Evolutionary conservation across 495 filamentous ascomycete genomes (phyloP), one percentile per base, ranked within the genome.

Genomic region (Beverwykella pulmonaria): DNA sequence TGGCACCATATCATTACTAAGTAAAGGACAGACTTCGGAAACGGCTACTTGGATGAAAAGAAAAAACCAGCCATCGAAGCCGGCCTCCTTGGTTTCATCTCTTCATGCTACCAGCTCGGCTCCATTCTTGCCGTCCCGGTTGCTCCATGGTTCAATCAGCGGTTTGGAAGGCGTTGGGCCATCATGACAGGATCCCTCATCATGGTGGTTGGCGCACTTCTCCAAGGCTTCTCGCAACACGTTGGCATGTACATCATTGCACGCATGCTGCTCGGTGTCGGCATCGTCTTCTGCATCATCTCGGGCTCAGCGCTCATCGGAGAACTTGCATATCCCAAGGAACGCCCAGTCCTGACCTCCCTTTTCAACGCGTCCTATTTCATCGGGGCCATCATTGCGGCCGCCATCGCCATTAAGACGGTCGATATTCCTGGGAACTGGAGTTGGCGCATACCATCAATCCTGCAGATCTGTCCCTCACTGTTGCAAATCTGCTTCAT

Each of bases 241-340:
- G 65, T 62, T 17, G 65, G 22, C 29, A 68, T 68, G 65, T 68
- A 63, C 59, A 63, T 68, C 44, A 59, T 63, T 53, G 59, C 65
- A 19, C 59, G 65, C 22, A 58, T 57, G 65, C 53, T 68, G 0
- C 65, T 68, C 44, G 65, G 65, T 53, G 29, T 68, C 19, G 65
- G 65, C 32, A 68, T 68, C 53, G 26, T 59, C 7, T 68, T 63
- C 23, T 20, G 22, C 46, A 68, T 68, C 29, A 63, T 68, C 22
- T 58, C 59, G 15, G 65, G 59, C 0, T 68, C 65, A 12, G 20
- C 65, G 4, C 22, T 68, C n/a, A 63, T 68, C n/a, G 65, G 65
- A 12, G 65, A 68, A 29, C 47, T 68, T 6, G 65, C 30, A 12
- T 63, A 68, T 30, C 59, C 65, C 44, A 68, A 68, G 53, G 65